A percentile compares a stretch with the other conserved stretches of the same genome.
Conservation (phyloP, 352 stramenopile species). For the Phytopythium montanum region DNA sequence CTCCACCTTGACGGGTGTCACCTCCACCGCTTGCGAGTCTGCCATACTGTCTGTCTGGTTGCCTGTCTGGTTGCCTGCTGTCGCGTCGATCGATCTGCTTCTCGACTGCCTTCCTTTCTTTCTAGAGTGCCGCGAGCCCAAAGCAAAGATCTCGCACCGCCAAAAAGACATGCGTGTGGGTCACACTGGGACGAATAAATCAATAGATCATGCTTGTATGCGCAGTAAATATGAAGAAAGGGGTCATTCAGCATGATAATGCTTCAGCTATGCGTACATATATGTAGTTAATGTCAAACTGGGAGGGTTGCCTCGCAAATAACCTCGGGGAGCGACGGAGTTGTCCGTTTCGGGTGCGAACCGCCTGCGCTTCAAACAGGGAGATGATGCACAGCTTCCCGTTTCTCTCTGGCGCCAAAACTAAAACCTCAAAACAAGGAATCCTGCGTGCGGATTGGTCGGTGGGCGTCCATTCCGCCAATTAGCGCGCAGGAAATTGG, state of each 20-base stretch:
- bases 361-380: too few species aligned
- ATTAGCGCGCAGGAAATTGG: slow-evolving; percentile 13
- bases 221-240: neutral
- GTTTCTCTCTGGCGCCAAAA: slow-evolving; percentile 6
- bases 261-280: neutral
- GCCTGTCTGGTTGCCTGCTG: neutral
- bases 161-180: neutral
- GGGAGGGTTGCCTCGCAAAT: neutral
- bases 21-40: slow-evolving; percentile 2
- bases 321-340: neutral
- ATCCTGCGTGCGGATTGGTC: slow-evolving; percentile 22
- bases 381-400: neutral
- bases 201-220: neutral
- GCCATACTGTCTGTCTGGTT: neutral
- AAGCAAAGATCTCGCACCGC: slow-evolving; percentile 1
- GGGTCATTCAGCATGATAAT: too few species aligned
- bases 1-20: slow-evolving; percentile 1
- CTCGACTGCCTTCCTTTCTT: too few species aligned
- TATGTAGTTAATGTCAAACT: neutral
- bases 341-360: slow-evolving; percentile 4
- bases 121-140: neutral
- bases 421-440: slow-evolving; percentile 22
- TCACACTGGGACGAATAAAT: neutral
- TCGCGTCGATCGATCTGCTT: neutral
- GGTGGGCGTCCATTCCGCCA: slow-evolving; percentile 20